phyloP scores from a whole-genome alignment of 192 early-diverging fungal genomes.

The Coemansia sp. region DNA sequence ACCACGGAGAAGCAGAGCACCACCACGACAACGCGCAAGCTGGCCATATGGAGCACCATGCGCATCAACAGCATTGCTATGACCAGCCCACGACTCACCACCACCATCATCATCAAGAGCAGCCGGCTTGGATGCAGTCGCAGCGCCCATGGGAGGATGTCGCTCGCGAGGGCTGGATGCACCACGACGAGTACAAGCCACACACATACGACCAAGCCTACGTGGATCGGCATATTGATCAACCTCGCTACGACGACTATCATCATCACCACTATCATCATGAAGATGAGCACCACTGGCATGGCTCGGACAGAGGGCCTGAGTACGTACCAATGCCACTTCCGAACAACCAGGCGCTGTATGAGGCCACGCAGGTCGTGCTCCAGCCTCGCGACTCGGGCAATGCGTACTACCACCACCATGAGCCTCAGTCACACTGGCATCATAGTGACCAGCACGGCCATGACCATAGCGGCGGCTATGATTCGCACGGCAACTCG shows the following conservation, averaged over 20 bases:
- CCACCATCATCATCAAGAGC: slow-evolving; percentile 13
- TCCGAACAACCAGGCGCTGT: slow-evolving; percentile 31
- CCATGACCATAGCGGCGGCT: background rate
- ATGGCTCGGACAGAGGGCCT: background rate
- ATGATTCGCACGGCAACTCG: background rate
- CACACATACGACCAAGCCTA: slow-evolving; percentile 57
- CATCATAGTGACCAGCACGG: background rate
- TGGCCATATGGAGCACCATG: background rate
- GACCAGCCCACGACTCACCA: background rate
- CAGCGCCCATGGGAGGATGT: slow-evolving; percentile 62
- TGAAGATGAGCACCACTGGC: background rate
- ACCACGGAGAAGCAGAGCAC: background rate
- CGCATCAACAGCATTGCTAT: background rate
- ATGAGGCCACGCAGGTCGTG: slow-evolving; percentile 54
- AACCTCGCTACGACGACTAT: slow-evolving; percentile 17
- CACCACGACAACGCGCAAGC: background rate
- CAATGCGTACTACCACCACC: slow-evolving; percentile 6
- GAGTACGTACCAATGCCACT: slow-evolving; percentile 31
- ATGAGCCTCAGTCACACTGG: background rate
- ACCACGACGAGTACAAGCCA: slow-evolving; percentile 55
- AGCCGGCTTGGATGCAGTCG: slow-evolving; percentile 51
- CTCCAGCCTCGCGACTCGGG: slow-evolving; percentile 27
- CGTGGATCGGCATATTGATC: slow-evolving; percentile 49
- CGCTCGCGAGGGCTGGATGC: slow-evolving; percentile 57
- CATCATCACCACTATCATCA: slow-evolving; percentile 15